Percentiles rank a stretch among this genome's conserved stretches.
phyloP scores from a whole-genome alignment of 805 yeast genomes.

The Grigorovia transvaalensis region DNA sequence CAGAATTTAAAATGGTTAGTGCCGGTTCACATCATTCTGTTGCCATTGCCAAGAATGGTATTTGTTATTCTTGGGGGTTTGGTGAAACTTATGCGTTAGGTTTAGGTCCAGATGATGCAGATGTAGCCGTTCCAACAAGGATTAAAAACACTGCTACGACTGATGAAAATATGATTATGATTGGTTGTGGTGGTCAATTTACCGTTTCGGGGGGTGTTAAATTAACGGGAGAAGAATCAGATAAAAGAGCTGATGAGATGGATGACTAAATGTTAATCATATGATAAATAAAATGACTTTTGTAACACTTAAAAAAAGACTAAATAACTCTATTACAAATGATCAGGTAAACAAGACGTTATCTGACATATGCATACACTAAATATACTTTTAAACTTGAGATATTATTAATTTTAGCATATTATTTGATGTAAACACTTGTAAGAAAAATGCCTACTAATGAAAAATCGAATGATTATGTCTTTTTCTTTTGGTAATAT shows the following conservation, averaged over 20 bases:
- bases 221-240: conserved; percentile 29
- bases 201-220: conserved; percentile 75
- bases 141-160: conserved; percentile 91
- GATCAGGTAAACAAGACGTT: too few species aligned
- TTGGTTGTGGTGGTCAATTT: conserved; percentile 97
- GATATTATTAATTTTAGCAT: too few species aligned
- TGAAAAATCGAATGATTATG: too few species aligned
- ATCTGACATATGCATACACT: too few species aligned
- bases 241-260: conserved; percentile 38
- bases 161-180: conserved; percentile 53
- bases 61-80: conserved; percentile 93
- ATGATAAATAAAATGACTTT: background rate
- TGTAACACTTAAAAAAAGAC: too few species aligned
- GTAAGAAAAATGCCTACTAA: too few species aligned
- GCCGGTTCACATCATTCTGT: conserved; percentile 90
- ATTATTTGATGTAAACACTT: too few species aligned
- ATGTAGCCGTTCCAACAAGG: conserved; percentile 78
- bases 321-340: too few species aligned
- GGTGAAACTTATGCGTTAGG: conserved; percentile 97
- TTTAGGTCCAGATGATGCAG: conserved; percentile 79
- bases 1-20: conserved; percentile 50
- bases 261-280: conserved; percentile 28
- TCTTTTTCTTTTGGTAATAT: too few species aligned
- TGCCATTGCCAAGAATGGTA: conserved; percentile 76
- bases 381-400: too few species aligned